A percentile compares a stretch with the other conserved stretches of the same genome.
Evolutionary conservation across 257 asterid species (phyloP).

Genomic region (Plantago major): DNA sequence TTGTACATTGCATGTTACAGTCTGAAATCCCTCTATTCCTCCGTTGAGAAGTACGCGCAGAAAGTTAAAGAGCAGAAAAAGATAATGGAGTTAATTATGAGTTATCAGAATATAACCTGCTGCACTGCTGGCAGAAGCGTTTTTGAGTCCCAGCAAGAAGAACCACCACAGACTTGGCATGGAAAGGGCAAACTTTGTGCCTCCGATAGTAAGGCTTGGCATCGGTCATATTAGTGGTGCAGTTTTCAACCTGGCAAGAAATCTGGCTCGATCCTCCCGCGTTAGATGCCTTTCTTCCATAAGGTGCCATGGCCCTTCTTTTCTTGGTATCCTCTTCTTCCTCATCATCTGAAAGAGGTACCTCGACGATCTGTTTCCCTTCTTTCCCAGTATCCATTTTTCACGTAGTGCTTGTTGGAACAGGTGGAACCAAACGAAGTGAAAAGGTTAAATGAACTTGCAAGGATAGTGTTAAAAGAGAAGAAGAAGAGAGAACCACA

Average conservation of each 20-base stretch:
- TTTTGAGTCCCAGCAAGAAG: constrained; percentile 48
- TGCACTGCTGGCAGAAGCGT: constrained; percentile 98
- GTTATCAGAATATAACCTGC: constrained; percentile 52
- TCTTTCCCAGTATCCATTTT: constrained; percentile 59
- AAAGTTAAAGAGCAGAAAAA: too few species aligned
- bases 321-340: constrained; percentile 60
- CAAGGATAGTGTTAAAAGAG: constrained; percentile 31
- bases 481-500: constrained; percentile 62
- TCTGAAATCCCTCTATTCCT: too few species aligned
- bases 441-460: constrained; percentile 32
- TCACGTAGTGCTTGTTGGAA: constrained; percentile 16
- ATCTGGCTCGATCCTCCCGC: constrained; percentile 45
- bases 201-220: constrained; percentile 80
- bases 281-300: constrained; percentile 36
- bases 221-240: constrained; percentile 53
- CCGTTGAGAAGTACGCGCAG: too few species aligned
- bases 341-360: constrained; percentile 36
- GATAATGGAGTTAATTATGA: too few species aligned
- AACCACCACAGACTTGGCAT: constrained; percentile 73
- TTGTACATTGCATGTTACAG: too few species aligned
- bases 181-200: constrained; percentile 79
- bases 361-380: constrained; percentile 45
- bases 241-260: constrained; percentile 65
- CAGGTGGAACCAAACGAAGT: constrained; percentile 27
- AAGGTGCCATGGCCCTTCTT: constrained; percentile 37